These are phyloP conservation scores for Leccinellum rugosiceps DNA, from an alignment of 768 basidiomycete genomes.

Conservation along the genomic window DNA sequence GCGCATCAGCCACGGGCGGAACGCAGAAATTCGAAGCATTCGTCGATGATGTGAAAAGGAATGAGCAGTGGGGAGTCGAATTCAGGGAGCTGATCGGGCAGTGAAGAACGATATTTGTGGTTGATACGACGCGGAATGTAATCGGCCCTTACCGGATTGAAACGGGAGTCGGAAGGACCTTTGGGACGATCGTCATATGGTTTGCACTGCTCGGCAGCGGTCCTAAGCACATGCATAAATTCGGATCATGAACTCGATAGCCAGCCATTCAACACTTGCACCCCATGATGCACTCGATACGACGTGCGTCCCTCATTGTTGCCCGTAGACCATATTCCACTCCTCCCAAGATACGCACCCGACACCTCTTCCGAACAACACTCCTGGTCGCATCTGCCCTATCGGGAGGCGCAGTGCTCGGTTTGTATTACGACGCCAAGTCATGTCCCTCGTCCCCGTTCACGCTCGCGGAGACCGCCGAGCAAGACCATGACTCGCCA, in stretches of 20 bases:
- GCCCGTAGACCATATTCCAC: conserved; percentile 9
- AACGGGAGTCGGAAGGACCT: conserved; percentile 15
- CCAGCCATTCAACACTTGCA: background rate
- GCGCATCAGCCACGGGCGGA: conserved; percentile 21
- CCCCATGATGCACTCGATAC: conserved; percentile 11
- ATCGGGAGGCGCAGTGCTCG: conserved; percentile 16
- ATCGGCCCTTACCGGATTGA: background rate
- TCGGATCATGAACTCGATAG: background rate
- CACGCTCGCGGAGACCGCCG: background rate
- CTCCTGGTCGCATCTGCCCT: conserved; percentile 18
- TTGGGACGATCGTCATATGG: background rate
- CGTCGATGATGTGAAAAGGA: conserved; percentile 70
- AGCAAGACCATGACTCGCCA: conserved; percentile 11
- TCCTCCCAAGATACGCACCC: conserved; percentile 1
- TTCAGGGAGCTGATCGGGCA: conserved; percentile 40
- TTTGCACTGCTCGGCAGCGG: background rate
- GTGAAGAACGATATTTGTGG: background rate
- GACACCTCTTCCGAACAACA: conserved; percentile 8
- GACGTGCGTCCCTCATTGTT: conserved; percentile 3
- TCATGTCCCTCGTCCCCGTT: conserved; percentile 24
- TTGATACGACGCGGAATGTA: background rate
- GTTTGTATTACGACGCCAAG: conserved; percentile 25
- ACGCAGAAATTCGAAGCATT: conserved; percentile 68
- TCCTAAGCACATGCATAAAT: background rate
- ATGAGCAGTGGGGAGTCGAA: conserved; percentile 62